These are phyloP conservation scores for Leccinum imitatum DNA, from an alignment of 768 basidiomycete genomes.

Conservation along the genomic window DNA sequence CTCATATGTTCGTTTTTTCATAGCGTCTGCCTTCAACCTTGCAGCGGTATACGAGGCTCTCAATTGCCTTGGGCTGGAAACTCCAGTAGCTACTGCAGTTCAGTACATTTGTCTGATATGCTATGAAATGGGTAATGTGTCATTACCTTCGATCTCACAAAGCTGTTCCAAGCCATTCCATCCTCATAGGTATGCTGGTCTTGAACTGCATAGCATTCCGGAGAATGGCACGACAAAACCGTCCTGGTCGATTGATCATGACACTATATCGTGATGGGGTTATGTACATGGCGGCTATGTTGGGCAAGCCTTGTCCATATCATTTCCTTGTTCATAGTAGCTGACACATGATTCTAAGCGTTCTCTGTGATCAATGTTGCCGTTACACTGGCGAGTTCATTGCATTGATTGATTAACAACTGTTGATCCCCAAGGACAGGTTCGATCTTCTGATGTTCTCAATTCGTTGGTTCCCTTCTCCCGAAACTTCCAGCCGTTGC, in stretches of 20 bases:
- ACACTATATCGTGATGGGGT: slow-evolving; percentile 21
- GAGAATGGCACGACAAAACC: slow-evolving; percentile 12
- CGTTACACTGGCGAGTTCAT: slow-evolving; percentile 13
- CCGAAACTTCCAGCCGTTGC: not conserved
- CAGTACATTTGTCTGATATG: slow-evolving; percentile 11
- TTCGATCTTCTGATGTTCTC: slow-evolving; percentile 17
- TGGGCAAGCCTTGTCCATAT: not conserved
- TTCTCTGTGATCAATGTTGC: slow-evolving; percentile 20
- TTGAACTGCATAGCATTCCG: slow-evolving; percentile 19
- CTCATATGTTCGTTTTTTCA: not conserved
- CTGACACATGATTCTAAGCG: not conserved
- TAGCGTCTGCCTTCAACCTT: not conserved
- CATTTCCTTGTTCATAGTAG: not conserved
- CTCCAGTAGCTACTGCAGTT: slow-evolving; percentile 6
- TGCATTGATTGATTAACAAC: not conserved
- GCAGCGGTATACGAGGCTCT: slow-evolving; percentile 14
- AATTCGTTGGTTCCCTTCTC: slow-evolving; percentile 16
- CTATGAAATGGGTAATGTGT: slow-evolving; percentile 15
- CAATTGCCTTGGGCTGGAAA: slow-evolving; percentile 7
- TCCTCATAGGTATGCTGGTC: slow-evolving; percentile 14
- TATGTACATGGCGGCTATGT: slow-evolving; percentile 18
- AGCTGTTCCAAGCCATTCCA: not conserved
- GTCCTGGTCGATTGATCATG: slow-evolving; percentile 11
- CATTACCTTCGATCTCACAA: not conserved
- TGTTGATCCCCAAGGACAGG: not conserved